These are phyloP conservation scores for Cynanchum wilfordii DNA, from an alignment of 257 asterid genomes.

Conservation along the genomic window DNA sequence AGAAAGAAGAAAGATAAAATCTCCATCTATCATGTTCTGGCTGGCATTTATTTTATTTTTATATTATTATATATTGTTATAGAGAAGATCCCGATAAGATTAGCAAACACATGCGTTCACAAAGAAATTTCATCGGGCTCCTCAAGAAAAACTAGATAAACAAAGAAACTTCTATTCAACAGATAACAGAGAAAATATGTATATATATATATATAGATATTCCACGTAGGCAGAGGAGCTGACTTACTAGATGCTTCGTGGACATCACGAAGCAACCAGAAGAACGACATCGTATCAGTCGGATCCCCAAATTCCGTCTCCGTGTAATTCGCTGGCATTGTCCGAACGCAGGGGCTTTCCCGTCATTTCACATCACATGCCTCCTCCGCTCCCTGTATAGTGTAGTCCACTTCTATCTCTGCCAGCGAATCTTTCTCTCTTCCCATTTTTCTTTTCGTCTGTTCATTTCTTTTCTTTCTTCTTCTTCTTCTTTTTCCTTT, in stretches of 20 bases:
- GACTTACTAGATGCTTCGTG: not conserved
- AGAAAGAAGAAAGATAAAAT: no score
- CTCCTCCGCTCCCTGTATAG: not conserved
- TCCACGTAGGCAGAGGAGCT: not conserved
- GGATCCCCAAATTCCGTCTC: not conserved
- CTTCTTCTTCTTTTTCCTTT: not conserved
- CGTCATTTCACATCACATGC: not conserved
- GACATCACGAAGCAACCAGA: not conserved
- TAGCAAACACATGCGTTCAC: no score
- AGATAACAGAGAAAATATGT: no score
- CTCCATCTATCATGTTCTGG: no score
- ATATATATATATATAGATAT: no score
- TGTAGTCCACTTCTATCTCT: not conserved
- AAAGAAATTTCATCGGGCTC: no score
- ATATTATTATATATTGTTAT: no score
- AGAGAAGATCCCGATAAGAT: no score
- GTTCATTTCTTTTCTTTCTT: not conserved
- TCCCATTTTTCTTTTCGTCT: not conserved
- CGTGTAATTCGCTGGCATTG: not conserved
- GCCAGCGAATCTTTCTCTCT: constrained; percentile 5
- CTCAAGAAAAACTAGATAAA: no score
- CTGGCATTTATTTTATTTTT: no score
- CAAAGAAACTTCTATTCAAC: no score
- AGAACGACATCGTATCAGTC: not conserved
- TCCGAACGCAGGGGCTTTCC: not conserved